These are phyloP conservation scores for Cardamine resedifolia DNA, from an alignment of 345 rosid genomes.

Conservation along the genomic window DNA sequence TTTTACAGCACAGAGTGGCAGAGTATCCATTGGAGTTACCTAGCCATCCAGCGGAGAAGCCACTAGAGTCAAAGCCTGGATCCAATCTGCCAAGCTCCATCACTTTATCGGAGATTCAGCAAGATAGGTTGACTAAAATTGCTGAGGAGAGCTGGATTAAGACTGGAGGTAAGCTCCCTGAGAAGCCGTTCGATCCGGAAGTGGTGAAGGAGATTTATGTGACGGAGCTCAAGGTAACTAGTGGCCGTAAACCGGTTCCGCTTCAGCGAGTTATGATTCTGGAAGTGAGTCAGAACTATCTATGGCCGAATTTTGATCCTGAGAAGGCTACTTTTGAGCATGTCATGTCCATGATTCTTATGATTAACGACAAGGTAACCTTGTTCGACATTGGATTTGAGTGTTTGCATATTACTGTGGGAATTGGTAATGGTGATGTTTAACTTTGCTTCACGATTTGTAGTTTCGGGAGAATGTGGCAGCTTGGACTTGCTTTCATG, in stretches of 20 bases:
- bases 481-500: constrained; percentile 96
- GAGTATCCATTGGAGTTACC: constrained; percentile 87
- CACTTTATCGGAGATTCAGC: constrained; percentile 87
- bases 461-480: constrained; percentile 98
- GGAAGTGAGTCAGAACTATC: constrained; percentile 93
- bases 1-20: constrained; percentile 93
- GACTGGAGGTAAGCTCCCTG: constrained; percentile 39
- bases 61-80: constrained; percentile 60
- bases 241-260: constrained; percentile 83
- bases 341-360: constrained; percentile 96
- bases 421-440: not conserved
- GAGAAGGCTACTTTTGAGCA: constrained; percentile 85
- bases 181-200: constrained; percentile 68
- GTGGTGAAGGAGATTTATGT: constrained; percentile 79
- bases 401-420: not conserved
- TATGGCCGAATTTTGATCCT: constrained; percentile 89
- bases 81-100: constrained; percentile 72
- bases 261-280: constrained; percentile 92
- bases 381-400: not conserved
- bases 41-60: constrained; percentile 46
- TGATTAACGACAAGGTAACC: constrained; percentile 90
- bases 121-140: constrained; percentile 75
- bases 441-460: constrained; percentile 25
- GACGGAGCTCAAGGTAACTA: constrained; percentile 70
- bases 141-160: constrained; percentile 83